A percentile compares a stretch with the other conserved stretches of the same genome.
Conservation (phyloP, 2,329 filamentous ascomycete genomes). For the Ceratocystiopsis sp. region DNA sequence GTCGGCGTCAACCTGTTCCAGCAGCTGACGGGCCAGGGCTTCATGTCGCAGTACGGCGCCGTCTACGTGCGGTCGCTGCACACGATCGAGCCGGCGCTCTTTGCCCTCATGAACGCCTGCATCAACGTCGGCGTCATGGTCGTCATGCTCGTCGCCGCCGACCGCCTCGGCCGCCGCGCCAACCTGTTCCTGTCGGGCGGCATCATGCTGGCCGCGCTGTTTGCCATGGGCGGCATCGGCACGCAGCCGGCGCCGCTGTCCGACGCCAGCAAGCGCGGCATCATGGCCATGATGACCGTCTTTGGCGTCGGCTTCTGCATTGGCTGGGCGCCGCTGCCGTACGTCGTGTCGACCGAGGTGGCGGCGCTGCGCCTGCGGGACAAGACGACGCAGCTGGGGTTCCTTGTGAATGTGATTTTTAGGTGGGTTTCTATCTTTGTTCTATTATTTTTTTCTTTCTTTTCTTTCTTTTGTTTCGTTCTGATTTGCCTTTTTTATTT, state of each 20-base stretch:
- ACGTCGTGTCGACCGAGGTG: slow-evolving; percentile 20
- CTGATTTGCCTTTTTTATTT: neutral
- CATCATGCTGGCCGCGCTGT: slow-evolving; percentile 15
- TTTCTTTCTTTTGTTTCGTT: neutral
- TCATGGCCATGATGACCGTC: slow-evolving; percentile 16
- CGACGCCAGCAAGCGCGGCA: neutral
- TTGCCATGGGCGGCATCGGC: slow-evolving; percentile 22
- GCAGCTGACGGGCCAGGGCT: slow-evolving; percentile 5
- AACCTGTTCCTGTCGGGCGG: slow-evolving; percentile 13
- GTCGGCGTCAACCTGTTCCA: slow-evolving; percentile 2
- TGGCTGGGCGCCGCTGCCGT: slow-evolving; percentile 19
- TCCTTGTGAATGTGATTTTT: neutral
- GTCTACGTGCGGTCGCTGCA: slow-evolving; percentile 1
- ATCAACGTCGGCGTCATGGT: neutral
- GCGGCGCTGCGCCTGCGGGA: slow-evolving; percentile 17
- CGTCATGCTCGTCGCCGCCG: neutral
- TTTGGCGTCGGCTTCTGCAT: slow-evolving; percentile 16
- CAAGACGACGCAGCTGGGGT: slow-evolving; percentile 11
- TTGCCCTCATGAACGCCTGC: slow-evolving; percentile 1
- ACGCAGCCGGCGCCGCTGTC: slow-evolving; percentile 4
- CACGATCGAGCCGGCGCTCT: slow-evolving; percentile 1
- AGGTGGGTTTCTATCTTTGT: neutral
- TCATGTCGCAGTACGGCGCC: slow-evolving; percentile 3
- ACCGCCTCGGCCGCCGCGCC: neutral
- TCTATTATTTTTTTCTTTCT: neutral